Evolutionary conservation across 2,329 filamentous ascomycete genomes (phyloP).

Genomic region (Exophiala oligosperma): DNA sequence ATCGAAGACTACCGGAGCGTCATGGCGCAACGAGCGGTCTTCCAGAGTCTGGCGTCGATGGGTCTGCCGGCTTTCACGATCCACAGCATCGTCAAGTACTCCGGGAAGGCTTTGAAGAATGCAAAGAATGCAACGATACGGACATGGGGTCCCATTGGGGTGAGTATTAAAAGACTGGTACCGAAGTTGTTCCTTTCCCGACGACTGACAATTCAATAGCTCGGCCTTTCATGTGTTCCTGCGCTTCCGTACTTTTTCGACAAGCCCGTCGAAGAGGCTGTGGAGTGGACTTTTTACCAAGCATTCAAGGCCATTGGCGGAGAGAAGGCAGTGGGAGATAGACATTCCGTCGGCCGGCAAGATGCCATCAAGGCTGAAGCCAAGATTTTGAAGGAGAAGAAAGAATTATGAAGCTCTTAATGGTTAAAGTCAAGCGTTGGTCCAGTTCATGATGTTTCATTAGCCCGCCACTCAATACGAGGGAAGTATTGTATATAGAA

Average conservation of each 20-base stretch:
- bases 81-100: slow-evolving; percentile 88
- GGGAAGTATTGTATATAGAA: neutral
- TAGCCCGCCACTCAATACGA: neutral
- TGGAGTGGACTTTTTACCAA: slow-evolving; percentile 87
- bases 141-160: slow-evolving; percentile 87
- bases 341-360: slow-evolving; percentile 26
- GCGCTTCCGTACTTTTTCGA: slow-evolving; percentile 47
- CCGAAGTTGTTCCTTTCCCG: neutral
- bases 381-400: slow-evolving; percentile 19
- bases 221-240: slow-evolving; percentile 54
- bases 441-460: neutral
- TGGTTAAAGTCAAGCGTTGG: neutral
- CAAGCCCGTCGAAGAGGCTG: slow-evolving; percentile 85
- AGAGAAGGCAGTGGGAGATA: slow-evolving; percentile 50
- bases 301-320: slow-evolving; percentile 74
- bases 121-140: slow-evolving; percentile 72
- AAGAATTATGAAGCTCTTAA: slow-evolving; percentile 20
- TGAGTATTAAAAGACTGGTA: slow-evolving; percentile 50
- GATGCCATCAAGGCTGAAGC: slow-evolving; percentile 20
- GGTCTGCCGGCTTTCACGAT: slow-evolving; percentile 91
- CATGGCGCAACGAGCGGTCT: slow-evolving; percentile 86
- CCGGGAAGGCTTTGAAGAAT: slow-evolving; percentile 80
- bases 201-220: slow-evolving; percentile 40
- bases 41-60: slow-evolving; percentile 91
- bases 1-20: slow-evolving; percentile 89